Conservation (phyloP, 2,329 filamentous ascomycete species). For the Metarhizium sp. region DNA sequence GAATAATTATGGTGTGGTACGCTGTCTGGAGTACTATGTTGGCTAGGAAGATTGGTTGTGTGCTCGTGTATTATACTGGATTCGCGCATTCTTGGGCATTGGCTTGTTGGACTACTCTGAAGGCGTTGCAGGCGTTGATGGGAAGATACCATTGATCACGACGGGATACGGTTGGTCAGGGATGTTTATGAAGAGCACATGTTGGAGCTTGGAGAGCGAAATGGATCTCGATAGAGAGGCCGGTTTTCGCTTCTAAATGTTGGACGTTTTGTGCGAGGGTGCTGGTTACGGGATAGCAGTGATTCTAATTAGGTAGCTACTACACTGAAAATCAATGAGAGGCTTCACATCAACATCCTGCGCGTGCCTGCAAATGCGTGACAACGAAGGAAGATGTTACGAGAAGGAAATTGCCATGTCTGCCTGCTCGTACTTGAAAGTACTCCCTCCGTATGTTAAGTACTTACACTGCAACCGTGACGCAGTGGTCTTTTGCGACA, state of each 20-base stretch:
- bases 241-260: not conserved
- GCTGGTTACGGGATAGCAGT: not conserved
- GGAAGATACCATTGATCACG: constrained; percentile 28
- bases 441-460: too few relatives aligned
- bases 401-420: not conserved
- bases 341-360: not conserved
- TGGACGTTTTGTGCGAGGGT: not conserved
- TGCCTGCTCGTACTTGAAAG: too few relatives aligned
- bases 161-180: constrained; percentile 12
- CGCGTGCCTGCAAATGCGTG: not conserved
- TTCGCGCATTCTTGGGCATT: constrained; percentile 23
- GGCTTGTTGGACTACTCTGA: constrained; percentile 17
- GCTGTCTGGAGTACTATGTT: constrained; percentile 4
- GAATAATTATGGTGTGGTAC: constrained; percentile 1
- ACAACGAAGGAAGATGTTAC: not conserved
- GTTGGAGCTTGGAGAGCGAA: not conserved
- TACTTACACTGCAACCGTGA: too few relatives aligned
- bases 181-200: constrained; percentile 7
- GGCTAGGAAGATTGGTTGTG: constrained; percentile 12
- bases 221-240: not conserved
- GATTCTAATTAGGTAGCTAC: constrained; percentile 5
- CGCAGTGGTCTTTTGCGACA: not conserved
- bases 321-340: constrained; percentile 1
- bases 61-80: constrained; percentile 25
- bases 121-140: constrained; percentile 28